phyloP scores from a whole-genome alignment of 345 rosid genomes.

The Gossypium rotundifolium region DNA sequence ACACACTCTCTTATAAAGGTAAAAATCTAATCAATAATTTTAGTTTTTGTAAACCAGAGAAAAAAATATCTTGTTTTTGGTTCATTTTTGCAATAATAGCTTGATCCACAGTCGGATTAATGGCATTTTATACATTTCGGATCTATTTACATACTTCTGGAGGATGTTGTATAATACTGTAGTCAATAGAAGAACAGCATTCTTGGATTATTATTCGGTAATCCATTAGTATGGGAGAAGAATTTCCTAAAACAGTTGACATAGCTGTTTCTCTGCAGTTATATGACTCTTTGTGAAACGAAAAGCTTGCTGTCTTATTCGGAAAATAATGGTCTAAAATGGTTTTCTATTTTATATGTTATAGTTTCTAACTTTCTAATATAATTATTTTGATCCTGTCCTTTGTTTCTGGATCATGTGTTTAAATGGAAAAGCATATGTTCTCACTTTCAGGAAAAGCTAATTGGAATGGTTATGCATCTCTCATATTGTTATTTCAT shows the following conservation, averaged over 20 bases:
- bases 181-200: not conserved
- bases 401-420: not conserved
- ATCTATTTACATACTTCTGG: no score
- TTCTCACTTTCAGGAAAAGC: not conserved
- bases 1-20: not conserved
- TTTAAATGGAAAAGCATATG: not conserved
- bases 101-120: no score
- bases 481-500: not conserved
- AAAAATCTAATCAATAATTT: not conserved
- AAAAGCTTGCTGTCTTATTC: not conserved
- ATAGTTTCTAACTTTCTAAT: not conserved
- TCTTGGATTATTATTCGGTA: not conserved
- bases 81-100: no score
- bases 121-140: no score
- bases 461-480: not conserved
- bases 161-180: not conserved
- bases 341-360: not conserved
- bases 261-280: not conserved
- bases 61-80: not conserved
- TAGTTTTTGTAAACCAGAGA: no score
- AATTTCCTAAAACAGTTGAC: not conserved
- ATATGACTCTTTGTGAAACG: no score
- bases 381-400: not conserved
- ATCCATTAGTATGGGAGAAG: not conserved
- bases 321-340: not conserved